Conservation (phyloP, 176 grass and related monocot species). For the Cenchrus americanus region DNA sequence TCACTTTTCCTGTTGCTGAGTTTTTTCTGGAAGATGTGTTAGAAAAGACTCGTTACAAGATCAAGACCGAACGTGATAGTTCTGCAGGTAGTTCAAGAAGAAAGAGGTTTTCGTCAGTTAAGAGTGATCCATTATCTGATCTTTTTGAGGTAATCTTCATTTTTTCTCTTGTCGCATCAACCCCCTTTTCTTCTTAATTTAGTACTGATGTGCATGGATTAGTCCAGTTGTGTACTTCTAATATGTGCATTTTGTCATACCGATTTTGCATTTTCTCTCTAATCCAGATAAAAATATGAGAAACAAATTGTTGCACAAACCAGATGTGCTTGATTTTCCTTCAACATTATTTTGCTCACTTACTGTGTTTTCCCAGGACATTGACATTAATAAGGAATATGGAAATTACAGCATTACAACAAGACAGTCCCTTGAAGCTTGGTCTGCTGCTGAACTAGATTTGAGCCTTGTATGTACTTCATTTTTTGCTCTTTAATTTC, state of each 20-base stretch:
- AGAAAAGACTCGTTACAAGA: constrained; percentile 78
- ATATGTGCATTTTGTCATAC: background rate
- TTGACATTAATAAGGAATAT: constrained; percentile 76
- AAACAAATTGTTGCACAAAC: constrained; percentile 8
- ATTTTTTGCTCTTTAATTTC: constrained; percentile 2
- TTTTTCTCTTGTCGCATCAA: constrained; percentile 15
- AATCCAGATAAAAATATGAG: constrained; percentile 15
- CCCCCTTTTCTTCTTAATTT: background rate
- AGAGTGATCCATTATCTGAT: constrained; percentile 83
- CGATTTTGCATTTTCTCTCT: constrained; percentile 20
- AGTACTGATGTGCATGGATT: constrained; percentile 30
- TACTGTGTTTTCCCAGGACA: constrained; percentile 44
- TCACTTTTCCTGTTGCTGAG: constrained; percentile 89
- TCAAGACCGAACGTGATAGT: constrained; percentile 77
- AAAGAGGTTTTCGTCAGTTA: constrained; percentile 59
- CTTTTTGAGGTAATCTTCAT: constrained; percentile 68
- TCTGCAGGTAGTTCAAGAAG: constrained; percentile 77
- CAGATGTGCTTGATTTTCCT: constrained; percentile 22
- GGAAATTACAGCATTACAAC: constrained; percentile 69
- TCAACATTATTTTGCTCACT: constrained; percentile 24
- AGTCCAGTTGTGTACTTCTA: constrained; percentile 1
- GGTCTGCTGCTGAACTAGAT: constrained; percentile 72
- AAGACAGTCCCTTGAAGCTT: constrained; percentile 93
- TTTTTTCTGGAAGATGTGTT: constrained; percentile 87
- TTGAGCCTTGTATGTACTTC: constrained; percentile 78